Conservation (phyloP, 768 basidiomycete genomes). For the Panus rudis region DNA sequence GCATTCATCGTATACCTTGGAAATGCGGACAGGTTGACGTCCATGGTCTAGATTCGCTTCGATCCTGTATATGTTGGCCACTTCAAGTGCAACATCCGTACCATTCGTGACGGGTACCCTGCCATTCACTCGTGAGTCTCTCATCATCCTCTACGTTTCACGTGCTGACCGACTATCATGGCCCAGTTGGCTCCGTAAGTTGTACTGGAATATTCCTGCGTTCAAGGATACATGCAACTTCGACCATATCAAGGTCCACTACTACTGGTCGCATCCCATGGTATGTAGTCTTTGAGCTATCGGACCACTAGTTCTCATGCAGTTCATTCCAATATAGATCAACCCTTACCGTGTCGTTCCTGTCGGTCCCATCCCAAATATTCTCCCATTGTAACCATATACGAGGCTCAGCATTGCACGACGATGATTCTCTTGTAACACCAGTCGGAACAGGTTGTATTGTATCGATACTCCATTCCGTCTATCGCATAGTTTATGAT, state of each 20-base stretch:
- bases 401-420: too few species aligned
- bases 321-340: conserved; percentile 36
- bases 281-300: conserved; percentile 21
- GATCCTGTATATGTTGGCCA: conserved; percentile 90
- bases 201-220: conserved; percentile 90
- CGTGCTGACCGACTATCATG: background rate
- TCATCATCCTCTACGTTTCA: background rate
- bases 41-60: conserved; percentile 59
- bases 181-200: conserved; percentile 67
- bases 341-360: conserved; percentile 78
- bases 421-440: too few species aligned
- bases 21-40: background rate
- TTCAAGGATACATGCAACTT: conserved; percentile 88
- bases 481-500: too few species aligned
- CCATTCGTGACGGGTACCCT: conserved; percentile 83
- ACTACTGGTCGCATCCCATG: conserved; percentile 55
- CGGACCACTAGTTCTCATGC: background rate
- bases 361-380: conserved; percentile 61
- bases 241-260: conserved; percentile 77
- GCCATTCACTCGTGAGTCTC: conserved; percentile 57
- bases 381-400: conserved; percentile 59
- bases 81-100: conserved; percentile 90
- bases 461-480: too few species aligned
- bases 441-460: too few species aligned
- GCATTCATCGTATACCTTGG: conserved; percentile 18